Percentiles rank a stretch among this genome's conserved stretches.
These are phyloP conservation scores for Lasiosphaeria ovina DNA, from an alignment of 495 filamentous ascomycete species.

Conservation along the genomic window DNA sequence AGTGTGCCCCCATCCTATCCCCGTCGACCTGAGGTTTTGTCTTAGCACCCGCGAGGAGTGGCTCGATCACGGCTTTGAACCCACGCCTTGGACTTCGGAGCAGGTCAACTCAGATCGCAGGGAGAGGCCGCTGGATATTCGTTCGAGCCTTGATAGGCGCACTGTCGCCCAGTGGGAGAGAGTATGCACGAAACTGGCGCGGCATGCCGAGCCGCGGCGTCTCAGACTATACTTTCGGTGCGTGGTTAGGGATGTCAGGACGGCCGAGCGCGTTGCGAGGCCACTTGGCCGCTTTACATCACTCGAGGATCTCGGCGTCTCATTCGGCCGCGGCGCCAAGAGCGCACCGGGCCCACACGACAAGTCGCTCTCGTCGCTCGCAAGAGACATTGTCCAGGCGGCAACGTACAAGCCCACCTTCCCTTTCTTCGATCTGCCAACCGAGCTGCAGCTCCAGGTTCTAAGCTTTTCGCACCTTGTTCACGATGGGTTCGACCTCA, in stretches of 20 bases:
- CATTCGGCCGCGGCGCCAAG: neutral
- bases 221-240: neutral
- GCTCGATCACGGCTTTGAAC: neutral
- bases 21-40: neutral
- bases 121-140: constrained; percentile 3
- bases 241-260: constrained; percentile 3
- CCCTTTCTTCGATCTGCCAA: constrained; percentile 4
- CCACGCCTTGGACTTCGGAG: neutral
- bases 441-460: constrained; percentile 2
- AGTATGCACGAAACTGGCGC: neutral
- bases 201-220: neutral
- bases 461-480: constrained; percentile 5
- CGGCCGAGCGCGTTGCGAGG: constrained; percentile 2
- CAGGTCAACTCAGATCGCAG: neutral
- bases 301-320: constrained; percentile 3
- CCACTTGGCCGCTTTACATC: constrained; percentile 1
- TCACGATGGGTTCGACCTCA: neutral
- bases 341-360: neutral
- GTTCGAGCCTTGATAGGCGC: constrained; percentile 1
- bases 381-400: neutral
- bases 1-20: neutral
- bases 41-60: neutral
- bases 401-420: constrained; percentile 1
- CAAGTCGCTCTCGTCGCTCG: neutral
- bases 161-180: constrained; percentile 3